Evolutionary conservation across 2,329 filamentous ascomycete genomes (phyloP).

Genomic region (Pseudocercospora pini-densiflorae): DNA sequence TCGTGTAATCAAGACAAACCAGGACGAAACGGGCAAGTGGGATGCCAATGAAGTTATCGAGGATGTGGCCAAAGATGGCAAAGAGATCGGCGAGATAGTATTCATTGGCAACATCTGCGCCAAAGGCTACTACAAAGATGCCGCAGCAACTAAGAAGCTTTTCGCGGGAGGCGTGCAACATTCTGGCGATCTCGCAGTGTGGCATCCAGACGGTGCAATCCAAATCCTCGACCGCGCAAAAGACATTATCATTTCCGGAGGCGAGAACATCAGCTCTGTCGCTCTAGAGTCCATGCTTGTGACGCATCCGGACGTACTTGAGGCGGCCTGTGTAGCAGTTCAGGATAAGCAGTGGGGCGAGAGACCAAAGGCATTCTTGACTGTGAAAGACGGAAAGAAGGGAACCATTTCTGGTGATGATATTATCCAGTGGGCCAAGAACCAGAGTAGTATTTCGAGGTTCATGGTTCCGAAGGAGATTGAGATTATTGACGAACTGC

Average conservation of each 20-base stretch:
- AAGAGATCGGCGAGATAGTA: conserved; percentile 82
- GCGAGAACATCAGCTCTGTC: conserved; percentile 95
- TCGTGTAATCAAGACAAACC: conserved; percentile 79
- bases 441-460: conserved; percentile 77
- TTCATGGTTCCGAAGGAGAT: conserved; percentile 83
- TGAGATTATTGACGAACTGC: conserved; percentile 80
- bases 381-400: conserved; percentile 69
- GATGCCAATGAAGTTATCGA: conserved; percentile 59
- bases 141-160: conserved; percentile 81
- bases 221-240: conserved; percentile 95
- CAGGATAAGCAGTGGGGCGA: conserved; percentile 93
- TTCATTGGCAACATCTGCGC: conserved; percentile 92
- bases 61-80: conserved; percentile 71
- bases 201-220: conserved; percentile 86
- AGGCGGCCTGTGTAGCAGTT: conserved; percentile 88
- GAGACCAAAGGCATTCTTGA: conserved; percentile 91
- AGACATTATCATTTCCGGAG: conserved; percentile 97
- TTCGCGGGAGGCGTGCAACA: conserved; percentile 87
- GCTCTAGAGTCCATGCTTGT: conserved; percentile 89
- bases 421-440: conserved; percentile 84
- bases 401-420: conserved; percentile 62
- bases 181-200: conserved; percentile 90
- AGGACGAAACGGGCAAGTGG: conserved; percentile 50
- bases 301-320: conserved; percentile 85
- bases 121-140: conserved; percentile 89